Base-by-base conservation (phyloP, 768 basidiomycete genomes). In the Trametes coccinea region DNA sequence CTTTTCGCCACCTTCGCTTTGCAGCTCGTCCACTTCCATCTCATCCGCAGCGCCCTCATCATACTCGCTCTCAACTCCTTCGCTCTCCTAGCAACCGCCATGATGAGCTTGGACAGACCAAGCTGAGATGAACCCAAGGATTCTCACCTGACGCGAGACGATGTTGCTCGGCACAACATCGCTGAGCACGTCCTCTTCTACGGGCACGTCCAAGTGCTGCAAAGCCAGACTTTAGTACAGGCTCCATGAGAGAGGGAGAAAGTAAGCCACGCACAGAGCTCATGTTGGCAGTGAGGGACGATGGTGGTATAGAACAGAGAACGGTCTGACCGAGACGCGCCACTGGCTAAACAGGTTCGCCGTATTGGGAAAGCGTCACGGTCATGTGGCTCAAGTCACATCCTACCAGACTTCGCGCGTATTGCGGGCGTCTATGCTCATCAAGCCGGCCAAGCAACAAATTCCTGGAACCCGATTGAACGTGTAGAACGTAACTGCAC, bases 151-250 rank as follows among this genome's bases (percentile, higher is more conserved):
- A 69, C 94, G 85, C 57, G 93, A 95, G 48, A 95, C 88, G 64
- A 95, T 93, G 71, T 93, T 92, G 72, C 88, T 90, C 2, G 94
- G 94, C 7, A 96, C 87, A 59, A 95, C 84, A 73, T 96, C 94
- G 69, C 90, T 92, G 62, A 97, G 81, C 52, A 93, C 88, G 73
- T 95, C 94, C 55, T 94, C 93, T 11, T 86, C 84, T 69, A 77
- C 78, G 8, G 62, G 67, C 1, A 61, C 63, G 10, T 57, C 61
- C 16, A 62, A 16, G 43, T 53, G 53, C 66, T 67, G 53, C 2
- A n/a, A 29, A 31, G 6, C 10, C 17, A 44, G 9, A 30, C 33
- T 22, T 51, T 5, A 51, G 43, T 14, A 44, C 13, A 37, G 3
- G 34, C 11, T 9, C 6, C 14, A 22, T 14, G 17, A n/a, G 34